Percentiles rank a stretch among this genome's conserved stretches.
Conservation (phyloP, 768 basidiomycete species). For the Tubosaeta sp. region DNA sequence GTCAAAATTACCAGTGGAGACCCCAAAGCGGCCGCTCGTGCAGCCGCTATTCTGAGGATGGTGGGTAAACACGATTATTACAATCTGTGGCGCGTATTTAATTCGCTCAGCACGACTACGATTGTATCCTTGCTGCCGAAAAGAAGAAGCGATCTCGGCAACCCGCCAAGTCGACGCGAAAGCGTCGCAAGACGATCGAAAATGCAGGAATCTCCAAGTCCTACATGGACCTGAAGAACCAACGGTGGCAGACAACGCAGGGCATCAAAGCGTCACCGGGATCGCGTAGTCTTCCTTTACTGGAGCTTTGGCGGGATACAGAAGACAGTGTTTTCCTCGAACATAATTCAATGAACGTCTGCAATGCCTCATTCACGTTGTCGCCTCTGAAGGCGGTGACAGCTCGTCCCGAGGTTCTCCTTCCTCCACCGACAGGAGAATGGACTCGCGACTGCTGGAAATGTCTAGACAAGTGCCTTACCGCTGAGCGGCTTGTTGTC, state of each 20-base stretch:
- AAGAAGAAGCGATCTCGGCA: slow-evolving; percentile 26
- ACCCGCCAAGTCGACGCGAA: slow-evolving; percentile 31
- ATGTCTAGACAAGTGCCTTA: slow-evolving; percentile 70
- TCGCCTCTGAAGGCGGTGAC: slow-evolving; percentile 13
- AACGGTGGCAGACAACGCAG: slow-evolving; percentile 11
- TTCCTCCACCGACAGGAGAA: slow-evolving; percentile 19
- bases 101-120: slow-evolving; percentile 70
- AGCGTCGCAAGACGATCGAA: slow-evolving; percentile 35
- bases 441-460: slow-evolving; percentile 86
- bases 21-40: slow-evolving; percentile 82
- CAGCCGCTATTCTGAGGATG: slow-evolving; percentile 90
- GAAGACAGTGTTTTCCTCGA: slow-evolving; percentile 30
- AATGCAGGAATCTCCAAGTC: slow-evolving; percentile 31
- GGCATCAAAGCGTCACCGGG: slow-evolving; percentile 18
- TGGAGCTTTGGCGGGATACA: slow-evolving; percentile 28
- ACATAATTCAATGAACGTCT: slow-evolving; percentile 17
- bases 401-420: neutral
- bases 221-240: slow-evolving; percentile 6
- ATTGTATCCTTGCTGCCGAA: slow-evolving; percentile 53
- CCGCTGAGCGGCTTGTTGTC: slow-evolving; percentile 58
- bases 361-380: slow-evolving; percentile 12
- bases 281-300: slow-evolving; percentile 32
- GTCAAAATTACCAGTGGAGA: slow-evolving; percentile 84
- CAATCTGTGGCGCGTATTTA: neutral
- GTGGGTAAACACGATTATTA: slow-evolving; percentile 37